Evolutionary conservation across 257 asterid species (phyloP).

Genomic region (Handroanthus guayacan): DNA sequence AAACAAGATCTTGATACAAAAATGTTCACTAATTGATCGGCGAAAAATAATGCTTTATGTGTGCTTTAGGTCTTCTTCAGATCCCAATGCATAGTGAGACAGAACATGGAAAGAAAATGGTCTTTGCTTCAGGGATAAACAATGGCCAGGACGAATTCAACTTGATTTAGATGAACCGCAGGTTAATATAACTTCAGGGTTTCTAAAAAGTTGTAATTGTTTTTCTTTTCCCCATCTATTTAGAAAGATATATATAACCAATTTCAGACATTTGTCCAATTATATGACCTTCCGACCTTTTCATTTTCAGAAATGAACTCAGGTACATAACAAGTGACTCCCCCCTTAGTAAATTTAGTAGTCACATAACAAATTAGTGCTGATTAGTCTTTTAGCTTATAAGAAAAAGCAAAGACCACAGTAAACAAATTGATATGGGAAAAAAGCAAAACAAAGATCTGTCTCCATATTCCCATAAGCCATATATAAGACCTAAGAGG

Average conservation of each 20-base stretch:
- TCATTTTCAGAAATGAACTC: not conserved
- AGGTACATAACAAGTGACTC: not conserved
- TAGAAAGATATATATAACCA: not conserved
- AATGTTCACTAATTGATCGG: not conserved
- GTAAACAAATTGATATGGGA: not conserved
- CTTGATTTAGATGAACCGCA: too few relatives aligned
- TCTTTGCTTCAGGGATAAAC: too few relatives aligned
- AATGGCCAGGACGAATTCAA: too few relatives aligned
- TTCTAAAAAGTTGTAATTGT: not conserved
- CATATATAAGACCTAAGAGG: not conserved
- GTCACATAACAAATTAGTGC: not conserved
- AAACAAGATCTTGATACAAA: not conserved
- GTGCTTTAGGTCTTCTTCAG: too few relatives aligned
- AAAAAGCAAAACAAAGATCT: not conserved
- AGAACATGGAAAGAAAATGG: too few relatives aligned
- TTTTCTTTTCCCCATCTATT: not conserved
- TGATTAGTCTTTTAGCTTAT: not conserved
- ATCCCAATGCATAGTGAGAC: too few relatives aligned
- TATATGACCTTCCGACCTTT: not conserved
- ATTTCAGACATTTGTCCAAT: not conserved
- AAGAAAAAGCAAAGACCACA: not conserved
- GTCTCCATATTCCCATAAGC: not conserved
- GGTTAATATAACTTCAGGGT: not conserved
- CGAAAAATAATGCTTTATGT: not conserved
- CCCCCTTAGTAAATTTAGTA: not conserved